These are phyloP conservation scores for Leccinellum luteum DNA, from an alignment of 768 basidiomycete species.

Conservation along the genomic window DNA sequence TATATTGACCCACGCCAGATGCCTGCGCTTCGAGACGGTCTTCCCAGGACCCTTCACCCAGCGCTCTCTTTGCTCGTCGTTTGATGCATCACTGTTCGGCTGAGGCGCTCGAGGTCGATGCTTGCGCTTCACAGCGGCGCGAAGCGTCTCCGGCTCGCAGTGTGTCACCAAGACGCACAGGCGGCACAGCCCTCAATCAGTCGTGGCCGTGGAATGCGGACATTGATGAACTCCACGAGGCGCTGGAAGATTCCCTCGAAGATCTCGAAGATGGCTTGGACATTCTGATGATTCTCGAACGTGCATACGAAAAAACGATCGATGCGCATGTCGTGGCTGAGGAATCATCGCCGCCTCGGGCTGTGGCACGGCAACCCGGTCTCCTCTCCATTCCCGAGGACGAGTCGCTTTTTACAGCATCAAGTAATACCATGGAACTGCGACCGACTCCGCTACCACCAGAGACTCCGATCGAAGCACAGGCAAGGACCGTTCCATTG, in stretches of 20 bases:
- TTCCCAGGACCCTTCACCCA: conserved; percentile 40
- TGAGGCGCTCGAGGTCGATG: conserved; percentile 37
- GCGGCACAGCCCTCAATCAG: conserved; percentile 23
- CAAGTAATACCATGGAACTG: neutral
- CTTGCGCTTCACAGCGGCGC: conserved; percentile 10
- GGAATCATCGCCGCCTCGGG: conserved; percentile 9
- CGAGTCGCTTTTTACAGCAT: neutral
- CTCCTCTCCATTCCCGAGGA: conserved; percentile 26
- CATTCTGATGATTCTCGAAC: conserved; percentile 64
- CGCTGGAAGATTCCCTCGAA: conserved; percentile 47
- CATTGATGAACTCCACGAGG: conserved; percentile 42
- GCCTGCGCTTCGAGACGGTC: conserved; percentile 28
- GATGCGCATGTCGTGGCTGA: conserved; percentile 52
- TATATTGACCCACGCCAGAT: conserved; percentile 12
- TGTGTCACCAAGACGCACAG: conserved; percentile 44
- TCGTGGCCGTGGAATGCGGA: conserved; percentile 31
- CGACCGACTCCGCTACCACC: conserved; percentile 12
- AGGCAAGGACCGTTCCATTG: conserved; percentile 37
- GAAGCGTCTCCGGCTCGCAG: conserved; percentile 38
- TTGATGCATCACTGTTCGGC: conserved; percentile 85
- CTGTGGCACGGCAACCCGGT: conserved; percentile 7
- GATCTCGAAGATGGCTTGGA: conserved; percentile 71
- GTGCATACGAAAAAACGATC: conserved; percentile 65
- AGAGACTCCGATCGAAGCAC: conserved; percentile 13
- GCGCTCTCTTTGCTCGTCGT: conserved; percentile 67